Evolutionary conservation across 2,329 filamentous ascomycete genomes (phyloP).

Genomic region (Nemania abortiva): DNA sequence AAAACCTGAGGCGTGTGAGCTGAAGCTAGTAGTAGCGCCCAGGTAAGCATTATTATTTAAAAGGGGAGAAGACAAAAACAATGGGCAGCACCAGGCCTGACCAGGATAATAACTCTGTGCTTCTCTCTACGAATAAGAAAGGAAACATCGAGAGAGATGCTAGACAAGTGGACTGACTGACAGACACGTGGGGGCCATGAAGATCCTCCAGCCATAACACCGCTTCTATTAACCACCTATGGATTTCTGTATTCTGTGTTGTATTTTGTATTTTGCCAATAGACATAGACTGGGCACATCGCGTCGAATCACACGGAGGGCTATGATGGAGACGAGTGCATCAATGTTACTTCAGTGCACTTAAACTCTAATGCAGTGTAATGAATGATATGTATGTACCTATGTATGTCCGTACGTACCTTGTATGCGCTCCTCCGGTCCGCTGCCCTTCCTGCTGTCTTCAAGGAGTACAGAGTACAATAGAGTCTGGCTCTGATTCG

Average conservation of each 20-base stretch:
- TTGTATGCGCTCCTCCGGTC: not conserved
- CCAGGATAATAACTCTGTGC: not conserved
- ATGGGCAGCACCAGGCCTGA: constrained; percentile 1
- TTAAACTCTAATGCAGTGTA: not conserved
- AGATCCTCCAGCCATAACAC: constrained; percentile 12
- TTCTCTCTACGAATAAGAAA: not conserved
- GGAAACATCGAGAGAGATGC: not conserved
- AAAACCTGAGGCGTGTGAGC: not conserved
- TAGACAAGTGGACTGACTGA: not conserved
- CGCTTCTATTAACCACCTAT: not conserved
- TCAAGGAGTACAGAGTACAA: not conserved
- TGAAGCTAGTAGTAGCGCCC: not conserved
- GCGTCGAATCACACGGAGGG: not conserved
- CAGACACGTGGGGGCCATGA: constrained; percentile 6
- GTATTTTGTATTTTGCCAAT: not conserved
- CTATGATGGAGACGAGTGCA: not conserved
- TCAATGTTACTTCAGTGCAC: not conserved
- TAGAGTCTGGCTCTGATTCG: not conserved
- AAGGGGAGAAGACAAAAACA: not conserved
- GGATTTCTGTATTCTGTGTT: not conserved
- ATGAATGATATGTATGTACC: not conserved
- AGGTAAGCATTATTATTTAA: not conserved
- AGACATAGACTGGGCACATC: not conserved
- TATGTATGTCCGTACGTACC: not conserved
- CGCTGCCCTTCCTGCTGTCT: not conserved